Evolutionary conservation across 75 land plant species (phyloP).

Genomic region (Selaginella tamariscina): DNA sequence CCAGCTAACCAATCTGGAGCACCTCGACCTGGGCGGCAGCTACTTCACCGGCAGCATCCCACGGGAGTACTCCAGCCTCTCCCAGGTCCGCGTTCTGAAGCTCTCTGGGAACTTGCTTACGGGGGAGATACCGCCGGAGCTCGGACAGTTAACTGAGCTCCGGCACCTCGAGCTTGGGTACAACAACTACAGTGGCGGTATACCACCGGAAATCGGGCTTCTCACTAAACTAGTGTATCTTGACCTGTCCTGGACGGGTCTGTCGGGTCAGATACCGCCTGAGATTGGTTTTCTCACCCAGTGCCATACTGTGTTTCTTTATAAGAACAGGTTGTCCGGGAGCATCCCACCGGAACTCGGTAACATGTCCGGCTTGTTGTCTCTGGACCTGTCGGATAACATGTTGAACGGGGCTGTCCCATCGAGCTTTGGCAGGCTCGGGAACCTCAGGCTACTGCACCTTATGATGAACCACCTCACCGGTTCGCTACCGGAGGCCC

Average conservation of each 20-base stretch:
- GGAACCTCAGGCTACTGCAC: constrained; percentile 43
- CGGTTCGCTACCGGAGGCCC: constrained; percentile 37
- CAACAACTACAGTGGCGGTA: constrained; percentile 40
- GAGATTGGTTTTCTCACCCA: constrained; percentile 39
- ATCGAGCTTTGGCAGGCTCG: constrained; percentile 30
- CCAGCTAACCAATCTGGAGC: constrained; percentile 26
- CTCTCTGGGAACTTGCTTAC: constrained; percentile 55
- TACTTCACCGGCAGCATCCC: constrained; percentile 58
- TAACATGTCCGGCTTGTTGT: constrained; percentile 8
- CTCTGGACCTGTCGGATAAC: constrained; percentile 14
- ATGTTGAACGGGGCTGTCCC: neutral
- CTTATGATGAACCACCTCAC: constrained; percentile 41
- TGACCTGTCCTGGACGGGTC: constrained; percentile 36
- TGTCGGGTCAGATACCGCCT: constrained; percentile 44
- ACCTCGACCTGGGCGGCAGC: constrained; percentile 77
- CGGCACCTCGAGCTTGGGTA: constrained; percentile 60
- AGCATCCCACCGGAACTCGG: constrained; percentile 33
- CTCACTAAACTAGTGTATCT: constrained; percentile 40
- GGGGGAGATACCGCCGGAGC: constrained; percentile 42
- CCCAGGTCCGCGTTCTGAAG: constrained; percentile 29
- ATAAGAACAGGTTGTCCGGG: constrained; percentile 50
- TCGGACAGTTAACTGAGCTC: constrained; percentile 35
- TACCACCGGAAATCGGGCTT: constrained; percentile 37
- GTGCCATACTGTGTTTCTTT: constrained; percentile 40
- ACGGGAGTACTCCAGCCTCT: constrained; percentile 25